Conservation (phyloP, 2,329 filamentous ascomycete species). For the Triangularia setosa region DNA sequence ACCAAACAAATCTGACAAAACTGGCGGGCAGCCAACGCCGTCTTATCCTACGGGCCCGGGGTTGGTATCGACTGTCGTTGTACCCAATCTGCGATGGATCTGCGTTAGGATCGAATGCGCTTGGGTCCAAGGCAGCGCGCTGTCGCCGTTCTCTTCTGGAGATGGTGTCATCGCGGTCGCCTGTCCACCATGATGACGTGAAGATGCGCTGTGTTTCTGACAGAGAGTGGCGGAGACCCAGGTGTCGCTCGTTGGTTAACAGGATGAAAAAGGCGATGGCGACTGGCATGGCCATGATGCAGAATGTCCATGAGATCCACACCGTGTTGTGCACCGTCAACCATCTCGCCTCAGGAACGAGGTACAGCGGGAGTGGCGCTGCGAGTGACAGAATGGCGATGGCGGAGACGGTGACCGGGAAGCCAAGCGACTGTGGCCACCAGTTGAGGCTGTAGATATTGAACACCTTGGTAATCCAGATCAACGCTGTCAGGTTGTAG, state of each 20-base stretch:
- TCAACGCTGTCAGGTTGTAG: constrained; percentile 63
- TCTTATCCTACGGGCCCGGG: constrained; percentile 40
- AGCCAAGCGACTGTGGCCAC: constrained; percentile 63
- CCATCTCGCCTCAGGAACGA: constrained; percentile 48
- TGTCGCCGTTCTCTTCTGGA: constrained; percentile 40
- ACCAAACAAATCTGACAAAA: constrained; percentile 67
- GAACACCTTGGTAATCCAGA: constrained; percentile 70
- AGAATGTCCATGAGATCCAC: constrained; percentile 67
- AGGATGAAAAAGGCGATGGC: constrained; percentile 61
- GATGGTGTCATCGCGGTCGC: constrained; percentile 47
- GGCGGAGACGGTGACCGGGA: constrained; percentile 58
- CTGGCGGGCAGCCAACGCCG: constrained; percentile 60
- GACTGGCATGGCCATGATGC: constrained; percentile 67
- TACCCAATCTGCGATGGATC: constrained; percentile 24
- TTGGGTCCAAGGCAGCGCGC: constrained; percentile 36
- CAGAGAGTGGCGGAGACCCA: constrained; percentile 56
- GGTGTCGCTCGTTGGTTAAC: constrained; percentile 59
- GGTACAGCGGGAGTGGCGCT: constrained; percentile 57
- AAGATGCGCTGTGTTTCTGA: constrained; percentile 67
- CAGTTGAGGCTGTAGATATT: constrained; percentile 69
- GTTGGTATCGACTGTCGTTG: constrained; percentile 15
- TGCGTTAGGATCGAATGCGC: constrained; percentile 38
- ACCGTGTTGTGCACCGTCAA: constrained; percentile 60
- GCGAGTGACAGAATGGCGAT: constrained; percentile 59
- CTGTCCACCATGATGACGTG: constrained; percentile 62